Evolutionary conservation across 345 rosid genomes (phyloP).

Genomic region (Gossypioides kirkii): DNA sequence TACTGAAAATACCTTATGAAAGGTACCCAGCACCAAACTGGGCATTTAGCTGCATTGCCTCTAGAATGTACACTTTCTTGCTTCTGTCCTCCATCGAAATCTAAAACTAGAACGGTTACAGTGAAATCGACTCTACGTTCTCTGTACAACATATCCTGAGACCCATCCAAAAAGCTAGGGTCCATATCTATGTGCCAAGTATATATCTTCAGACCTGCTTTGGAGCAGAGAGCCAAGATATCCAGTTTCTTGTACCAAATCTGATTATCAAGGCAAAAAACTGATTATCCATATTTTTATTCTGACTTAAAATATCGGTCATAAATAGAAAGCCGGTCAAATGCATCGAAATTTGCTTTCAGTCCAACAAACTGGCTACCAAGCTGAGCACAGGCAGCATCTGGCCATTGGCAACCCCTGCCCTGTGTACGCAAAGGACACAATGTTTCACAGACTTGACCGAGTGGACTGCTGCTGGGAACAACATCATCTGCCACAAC

Average conservation of each 20-base stretch:
- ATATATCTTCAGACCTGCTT: constrained; percentile 1
- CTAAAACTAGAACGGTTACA: constrained; percentile 8
- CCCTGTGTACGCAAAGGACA: constrained; percentile 67
- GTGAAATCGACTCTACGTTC: constrained; percentile 20
- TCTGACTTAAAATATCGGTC: constrained; percentile 71
- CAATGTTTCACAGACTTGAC: constrained; percentile 51
- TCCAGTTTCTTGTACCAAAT: not conserved
- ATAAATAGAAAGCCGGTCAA: constrained; percentile 68
- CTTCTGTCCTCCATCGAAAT: not conserved
- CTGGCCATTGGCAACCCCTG: constrained; percentile 89
- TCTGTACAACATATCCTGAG: constrained; percentile 25
- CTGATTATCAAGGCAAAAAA: not conserved
- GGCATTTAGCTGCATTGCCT: not conserved
- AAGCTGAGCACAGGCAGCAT: constrained; percentile 76
- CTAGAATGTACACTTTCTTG: not conserved
- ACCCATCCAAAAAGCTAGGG: constrained; percentile 23
- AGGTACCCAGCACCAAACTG: constrained; percentile 2
- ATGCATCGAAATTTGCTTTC: constrained; percentile 82
- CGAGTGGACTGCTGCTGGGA: constrained; percentile 32
- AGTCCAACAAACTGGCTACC: constrained; percentile 79
- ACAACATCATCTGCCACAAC: constrained; percentile 42
- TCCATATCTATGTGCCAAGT: constrained; percentile 13
- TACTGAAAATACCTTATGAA: not conserved
- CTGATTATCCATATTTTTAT: constrained; percentile 16
- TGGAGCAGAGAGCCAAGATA: not conserved